Base-by-base conservation (phyloP, 1,284 basidiomycete species). In the Kwoniella shivajii region DNA sequence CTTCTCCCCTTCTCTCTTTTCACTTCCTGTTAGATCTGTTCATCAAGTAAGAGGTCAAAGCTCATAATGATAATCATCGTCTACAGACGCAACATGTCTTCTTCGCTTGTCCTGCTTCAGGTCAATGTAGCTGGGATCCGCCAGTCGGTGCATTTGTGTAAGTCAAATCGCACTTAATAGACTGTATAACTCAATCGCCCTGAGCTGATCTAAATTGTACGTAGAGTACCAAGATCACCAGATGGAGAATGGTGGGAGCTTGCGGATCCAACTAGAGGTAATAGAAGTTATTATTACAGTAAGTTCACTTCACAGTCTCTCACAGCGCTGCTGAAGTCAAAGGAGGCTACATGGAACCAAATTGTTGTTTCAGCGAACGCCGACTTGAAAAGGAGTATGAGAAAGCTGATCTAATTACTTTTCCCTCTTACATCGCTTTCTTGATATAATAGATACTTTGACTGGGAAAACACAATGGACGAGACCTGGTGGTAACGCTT, bases 181-280 rank as follows among this genome's bases (percentile, higher is more conserved):
- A 9, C 36, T 22, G n/a, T 18, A 27, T 30, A 43, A 22, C 36
- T 22, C 11, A 22, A 16, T 22, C 29, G 39, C 5, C 26, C 20
- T 14, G 11, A 16, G 24, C 39, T 47, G 31, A 26, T 6, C 33
- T 20, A n/a, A n/a, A 36, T 27, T 88, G 43, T 39, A n/a, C 34
- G 27, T 33, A 61, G 59, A 16, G 80, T 97, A 33, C 93, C 92
- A 24, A 88, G 90, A 6, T 88, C 83, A 59, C 82, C 84, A 3
- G 86, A 89, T 31, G 93, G 93, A 44, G 91, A 95, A 73, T 97
- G 92, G 92, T 95, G 92, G 91, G 92, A 96, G 76, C 83, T 96
- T 62, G 82, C 83, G 41, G 92, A 95, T 75, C 86, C 89, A 34
- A 83, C 85, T 30, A 82, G 87, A 37, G 86, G 85, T 51, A 87